Evolutionary conservation across 148 eudicot species (phyloP).

Genomic region (Tetragonia tetragonoides): DNA sequence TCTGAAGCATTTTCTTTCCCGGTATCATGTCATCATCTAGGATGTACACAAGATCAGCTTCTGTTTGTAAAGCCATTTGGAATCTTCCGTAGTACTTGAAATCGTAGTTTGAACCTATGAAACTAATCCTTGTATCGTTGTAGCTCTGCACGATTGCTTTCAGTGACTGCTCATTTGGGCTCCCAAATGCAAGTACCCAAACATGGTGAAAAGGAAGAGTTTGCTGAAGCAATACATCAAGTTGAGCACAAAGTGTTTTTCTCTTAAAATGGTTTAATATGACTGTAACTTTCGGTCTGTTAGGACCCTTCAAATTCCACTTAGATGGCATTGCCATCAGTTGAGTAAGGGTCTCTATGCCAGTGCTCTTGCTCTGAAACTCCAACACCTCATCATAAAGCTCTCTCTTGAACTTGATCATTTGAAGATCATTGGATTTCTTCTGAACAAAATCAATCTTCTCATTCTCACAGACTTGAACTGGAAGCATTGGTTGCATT

Average conservation of each 20-base stretch:
- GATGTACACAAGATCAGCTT: conserved; percentile 77
- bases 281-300: conserved; percentile 68
- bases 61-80: conserved; percentile 90
- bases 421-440: conserved; percentile 69
- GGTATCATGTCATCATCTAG: conserved; percentile 98
- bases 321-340: conserved; percentile 84
- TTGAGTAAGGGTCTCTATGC: conserved; percentile 59
- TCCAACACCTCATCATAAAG: conserved; percentile 61
- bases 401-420: conserved; percentile 83
- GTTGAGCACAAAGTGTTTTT: conserved; percentile 81
- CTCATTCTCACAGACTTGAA: conserved; percentile 72
- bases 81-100: conserved; percentile 98
- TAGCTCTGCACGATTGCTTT: conserved; percentile 73
- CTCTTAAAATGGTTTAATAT: conserved; percentile 91
- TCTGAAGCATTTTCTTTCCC: conserved; percentile 80
- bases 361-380: conserved; percentile 54
- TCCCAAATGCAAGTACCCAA: conserved; percentile 94
- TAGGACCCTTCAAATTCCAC: conserved; percentile 57
- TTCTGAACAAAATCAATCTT: conserved; percentile 86
- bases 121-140: conserved; percentile 76
- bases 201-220: conserved; percentile 90
- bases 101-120: conserved; percentile 77
- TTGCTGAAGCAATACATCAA: conserved; percentile 82
- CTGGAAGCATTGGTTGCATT: conserved; percentile 30
- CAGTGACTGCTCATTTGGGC: conserved; percentile 67